Percentiles rank a stretch among this genome's conserved stretches.
phyloP scores from a whole-genome alignment of 257 asterid species.

The Ilex asprella region DNA sequence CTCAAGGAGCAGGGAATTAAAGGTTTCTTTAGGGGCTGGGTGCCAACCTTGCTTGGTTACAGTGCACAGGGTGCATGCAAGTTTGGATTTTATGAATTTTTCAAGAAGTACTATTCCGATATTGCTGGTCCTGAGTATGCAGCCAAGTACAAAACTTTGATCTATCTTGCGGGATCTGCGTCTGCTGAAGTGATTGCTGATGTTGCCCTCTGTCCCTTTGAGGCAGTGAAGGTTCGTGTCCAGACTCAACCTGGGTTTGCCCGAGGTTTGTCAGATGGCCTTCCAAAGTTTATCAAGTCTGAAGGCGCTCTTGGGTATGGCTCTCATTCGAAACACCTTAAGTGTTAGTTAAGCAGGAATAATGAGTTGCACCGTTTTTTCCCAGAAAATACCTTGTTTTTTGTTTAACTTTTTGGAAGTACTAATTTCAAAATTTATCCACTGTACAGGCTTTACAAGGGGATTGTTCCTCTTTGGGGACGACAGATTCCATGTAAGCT shows the following conservation, averaged over 20 bases:
- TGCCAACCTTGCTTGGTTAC: constrained; percentile 78
- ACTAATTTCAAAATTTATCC: neutral
- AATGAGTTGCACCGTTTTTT: neutral
- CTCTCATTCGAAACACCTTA: neutral
- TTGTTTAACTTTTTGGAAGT: neutral
- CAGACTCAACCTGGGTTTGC: constrained; percentile 86
- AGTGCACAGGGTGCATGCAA: constrained; percentile 86
- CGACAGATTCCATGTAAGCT: constrained; percentile 88
- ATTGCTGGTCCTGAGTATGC: constrained; percentile 73
- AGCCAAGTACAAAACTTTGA: constrained; percentile 70
- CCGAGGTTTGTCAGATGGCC: constrained; percentile 76
- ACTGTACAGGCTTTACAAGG: constrained; percentile 64
- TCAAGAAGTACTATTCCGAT: constrained; percentile 76
- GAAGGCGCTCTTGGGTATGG: constrained; percentile 70
- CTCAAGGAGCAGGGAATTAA: constrained; percentile 61
- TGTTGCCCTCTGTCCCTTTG: constrained; percentile 78
- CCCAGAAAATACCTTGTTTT: neutral
- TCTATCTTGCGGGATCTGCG: constrained; percentile 80
- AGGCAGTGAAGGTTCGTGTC: constrained; percentile 83
- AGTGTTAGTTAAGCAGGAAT: neutral
- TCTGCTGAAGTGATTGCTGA: constrained; percentile 81
- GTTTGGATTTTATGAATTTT: constrained; percentile 64
- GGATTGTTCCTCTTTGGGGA: constrained; percentile 87
- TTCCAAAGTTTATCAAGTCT: constrained; percentile 56
- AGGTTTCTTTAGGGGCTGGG: constrained; percentile 84